These are phyloP conservation scores for Paragyromitra xinjiangensis DNA, from an alignment of 495 filamentous ascomycete genomes.

Conservation along the genomic window DNA sequence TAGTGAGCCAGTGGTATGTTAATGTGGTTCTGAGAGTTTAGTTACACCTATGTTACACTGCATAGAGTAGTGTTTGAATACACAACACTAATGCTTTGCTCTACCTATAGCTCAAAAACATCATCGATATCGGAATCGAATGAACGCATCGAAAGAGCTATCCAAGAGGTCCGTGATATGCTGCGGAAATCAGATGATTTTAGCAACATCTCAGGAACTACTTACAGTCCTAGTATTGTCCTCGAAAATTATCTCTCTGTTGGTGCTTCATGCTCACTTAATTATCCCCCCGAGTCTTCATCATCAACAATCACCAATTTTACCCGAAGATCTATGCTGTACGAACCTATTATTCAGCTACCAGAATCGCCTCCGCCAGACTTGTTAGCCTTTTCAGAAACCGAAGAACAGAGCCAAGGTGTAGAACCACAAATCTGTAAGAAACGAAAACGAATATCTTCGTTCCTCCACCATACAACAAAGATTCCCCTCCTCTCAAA, in stretches of 20 bases:
- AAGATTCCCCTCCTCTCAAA: conserved; percentile 9
- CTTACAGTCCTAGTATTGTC: conserved; percentile 3
- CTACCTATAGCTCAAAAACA: background rate
- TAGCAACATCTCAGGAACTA: conserved; percentile 15
- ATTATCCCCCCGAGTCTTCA: conserved; percentile 1
- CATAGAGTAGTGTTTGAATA: background rate
- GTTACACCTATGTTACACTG: conserved; percentile 15
- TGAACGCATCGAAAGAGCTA: conserved; percentile 20
- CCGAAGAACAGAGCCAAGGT: background rate
- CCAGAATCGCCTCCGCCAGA: background rate
- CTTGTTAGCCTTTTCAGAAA: background rate
- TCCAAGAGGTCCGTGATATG: conserved; percentile 22
- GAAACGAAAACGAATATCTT: conserved; percentile 20
- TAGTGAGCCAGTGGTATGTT: conserved; percentile 22
- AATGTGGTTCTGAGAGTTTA: background rate
- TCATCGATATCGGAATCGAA: conserved; percentile 17
- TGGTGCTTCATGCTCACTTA: conserved; percentile 1
- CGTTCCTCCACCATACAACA: conserved; percentile 18
- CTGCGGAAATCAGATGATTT: conserved; percentile 12
- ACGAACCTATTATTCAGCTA: background rate
- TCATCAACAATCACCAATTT: conserved; percentile 5
- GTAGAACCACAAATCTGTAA: background rate
- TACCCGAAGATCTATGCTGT: background rate
- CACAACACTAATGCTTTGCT: conserved; percentile 1
- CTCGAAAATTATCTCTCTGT: conserved; percentile 10